A percentile compares a stretch with the other conserved stretches of the same genome.
These are phyloP conservation scores for Aegilops longissima DNA, from an alignment of 176 grass and related monocot genomes.

Conservation along the genomic window DNA sequence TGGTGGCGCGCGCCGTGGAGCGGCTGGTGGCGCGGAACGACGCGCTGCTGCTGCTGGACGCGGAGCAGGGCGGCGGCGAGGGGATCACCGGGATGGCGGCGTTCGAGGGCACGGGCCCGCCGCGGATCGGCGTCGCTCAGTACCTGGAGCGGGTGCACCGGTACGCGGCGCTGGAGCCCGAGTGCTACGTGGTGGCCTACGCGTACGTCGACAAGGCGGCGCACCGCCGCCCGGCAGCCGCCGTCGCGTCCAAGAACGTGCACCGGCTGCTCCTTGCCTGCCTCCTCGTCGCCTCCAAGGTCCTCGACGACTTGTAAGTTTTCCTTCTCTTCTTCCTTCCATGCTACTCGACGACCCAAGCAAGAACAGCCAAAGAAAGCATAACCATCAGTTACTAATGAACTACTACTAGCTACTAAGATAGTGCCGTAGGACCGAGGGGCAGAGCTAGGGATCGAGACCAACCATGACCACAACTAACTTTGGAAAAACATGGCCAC, in stretches of 20 bases:
- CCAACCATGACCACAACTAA: background rate
- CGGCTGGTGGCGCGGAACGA: constrained; percentile 83
- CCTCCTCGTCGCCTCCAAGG: constrained; percentile 88
- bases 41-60: background rate
- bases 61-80: background rate
- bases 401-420: background rate
- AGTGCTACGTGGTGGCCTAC: constrained; percentile 79
- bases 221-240: constrained; percentile 58
- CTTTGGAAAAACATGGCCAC: background rate
- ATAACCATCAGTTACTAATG: background rate
- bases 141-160: constrained; percentile 85
- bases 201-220: constrained; percentile 69
- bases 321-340: background rate
- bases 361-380: background rate
- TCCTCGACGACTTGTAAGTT: constrained; percentile 85
- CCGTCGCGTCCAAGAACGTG: constrained; percentile 67
- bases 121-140: constrained; percentile 68
- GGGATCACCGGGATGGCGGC: constrained; percentile 31
- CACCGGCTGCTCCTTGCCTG: constrained; percentile 76
- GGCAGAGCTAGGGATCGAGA: background rate
- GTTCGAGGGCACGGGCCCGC: constrained; percentile 51
- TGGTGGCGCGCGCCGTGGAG: constrained; percentile 58
- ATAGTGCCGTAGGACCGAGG: background rate
- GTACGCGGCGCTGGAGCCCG: constrained; percentile 58
- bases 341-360: background rate